Evolutionary conservation across 805 yeast genomes (phyloP).

Genomic region (Blastobotrys chiropterorum): DNA sequence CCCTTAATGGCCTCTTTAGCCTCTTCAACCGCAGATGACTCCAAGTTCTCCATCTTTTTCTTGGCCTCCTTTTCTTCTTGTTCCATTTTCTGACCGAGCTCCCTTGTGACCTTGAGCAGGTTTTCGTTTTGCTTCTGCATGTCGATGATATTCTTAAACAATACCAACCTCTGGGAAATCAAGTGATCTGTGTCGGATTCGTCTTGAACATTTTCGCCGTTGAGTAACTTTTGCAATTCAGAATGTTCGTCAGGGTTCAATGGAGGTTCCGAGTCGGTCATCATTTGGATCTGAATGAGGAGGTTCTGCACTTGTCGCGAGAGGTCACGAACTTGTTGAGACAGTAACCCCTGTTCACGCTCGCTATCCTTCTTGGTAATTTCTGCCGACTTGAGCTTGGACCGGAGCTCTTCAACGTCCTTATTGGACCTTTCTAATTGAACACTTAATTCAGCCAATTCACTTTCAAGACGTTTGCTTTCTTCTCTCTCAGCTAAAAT

Average conservation of each 20-base stretch:
- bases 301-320: conserved; percentile 77
- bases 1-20: conserved; percentile 30
- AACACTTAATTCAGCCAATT: conserved; percentile 48
- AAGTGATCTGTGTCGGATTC: conserved; percentile 65
- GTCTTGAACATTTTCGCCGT: conserved; percentile 24
- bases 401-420: conserved; percentile 33
- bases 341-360: conserved; percentile 42
- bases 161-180: conserved; percentile 67
- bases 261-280: conserved; percentile 53
- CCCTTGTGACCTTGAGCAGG: conserved; percentile 60
- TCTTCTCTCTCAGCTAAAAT: conserved; percentile 60
- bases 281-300: conserved; percentile 51
- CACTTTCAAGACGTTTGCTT: conserved; percentile 50
- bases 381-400: conserved; percentile 27
- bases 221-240: conserved; percentile 53
- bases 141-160: conserved; percentile 60
- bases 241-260: conserved; percentile 57
- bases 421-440: conserved; percentile 38
- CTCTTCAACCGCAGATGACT: conserved; percentile 29
- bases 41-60: conserved; percentile 21
- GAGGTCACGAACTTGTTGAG: conserved; percentile 60
- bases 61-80: conserved; percentile 40
- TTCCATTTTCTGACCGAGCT: conserved; percentile 67
- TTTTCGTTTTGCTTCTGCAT: conserved; percentile 71
- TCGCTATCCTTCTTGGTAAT: conserved; percentile 38